A percentile compares a stretch with the other conserved stretches of the same genome.
Conservation (phyloP, 345 rosid species). For the Hypericum perforatum region DNA sequence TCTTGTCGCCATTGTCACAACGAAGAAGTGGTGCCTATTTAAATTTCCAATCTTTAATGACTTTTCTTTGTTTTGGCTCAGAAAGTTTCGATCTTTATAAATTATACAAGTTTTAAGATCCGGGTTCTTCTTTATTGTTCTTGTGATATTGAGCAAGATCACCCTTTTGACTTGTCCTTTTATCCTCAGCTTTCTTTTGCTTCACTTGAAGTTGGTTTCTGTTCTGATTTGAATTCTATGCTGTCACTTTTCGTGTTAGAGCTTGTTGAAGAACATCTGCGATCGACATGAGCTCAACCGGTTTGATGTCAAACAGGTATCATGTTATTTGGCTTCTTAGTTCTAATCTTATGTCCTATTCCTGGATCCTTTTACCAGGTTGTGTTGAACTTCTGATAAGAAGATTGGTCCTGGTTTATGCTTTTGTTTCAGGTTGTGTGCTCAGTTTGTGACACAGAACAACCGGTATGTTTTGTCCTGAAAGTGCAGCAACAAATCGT, state of each 20-base stretch:
- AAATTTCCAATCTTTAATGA: neutral
- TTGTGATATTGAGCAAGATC: no score
- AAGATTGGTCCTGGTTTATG: neutral
- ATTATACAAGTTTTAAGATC: no score
- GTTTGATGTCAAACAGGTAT: conserved; percentile 66
- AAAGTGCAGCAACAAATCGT: conserved; percentile 6
- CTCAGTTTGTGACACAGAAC: conserved; percentile 91
- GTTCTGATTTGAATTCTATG: neutral
- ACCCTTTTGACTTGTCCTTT: no score
- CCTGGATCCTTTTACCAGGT: neutral
- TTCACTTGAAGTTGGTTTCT: no score
- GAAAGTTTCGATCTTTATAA: neutral
- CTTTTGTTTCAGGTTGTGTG: conserved; percentile 64
- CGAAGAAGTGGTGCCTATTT: conserved; percentile 51
- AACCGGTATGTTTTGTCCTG: conserved; percentile 49
- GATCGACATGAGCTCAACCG: conserved; percentile 81
- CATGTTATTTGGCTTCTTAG: conserved; percentile 3
- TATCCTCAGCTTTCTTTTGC: no score
- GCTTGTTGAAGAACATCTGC: conserved; percentile 41
- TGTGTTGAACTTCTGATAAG: neutral
- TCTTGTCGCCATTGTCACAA: conserved; percentile 94
- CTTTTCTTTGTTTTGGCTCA: conserved; percentile 1
- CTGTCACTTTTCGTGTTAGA: conserved; percentile 23
- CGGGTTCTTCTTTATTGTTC: no score
- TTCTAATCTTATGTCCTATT: neutral